Conservation (phyloP, 1,284 basidiomycete genomes). For the Blastosporella zonata region DNA sequence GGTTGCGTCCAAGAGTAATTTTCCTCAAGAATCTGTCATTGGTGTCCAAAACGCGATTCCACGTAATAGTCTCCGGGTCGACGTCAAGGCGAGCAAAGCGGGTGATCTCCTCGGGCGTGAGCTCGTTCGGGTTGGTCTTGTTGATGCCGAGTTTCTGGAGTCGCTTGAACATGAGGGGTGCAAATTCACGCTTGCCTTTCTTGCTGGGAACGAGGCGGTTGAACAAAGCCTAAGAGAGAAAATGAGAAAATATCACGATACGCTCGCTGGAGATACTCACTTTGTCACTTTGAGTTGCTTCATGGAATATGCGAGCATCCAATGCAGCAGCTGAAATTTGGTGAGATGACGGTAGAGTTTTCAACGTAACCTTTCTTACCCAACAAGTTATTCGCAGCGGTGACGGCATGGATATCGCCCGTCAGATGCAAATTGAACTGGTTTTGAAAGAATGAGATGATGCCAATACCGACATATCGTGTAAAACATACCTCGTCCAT, state of each 20-base stretch:
- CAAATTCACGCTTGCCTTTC: slow-evolving; percentile 94
- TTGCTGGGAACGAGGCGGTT: slow-evolving; percentile 89
- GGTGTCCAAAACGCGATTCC: slow-evolving; percentile 96
- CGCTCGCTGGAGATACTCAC: slow-evolving; percentile 30
- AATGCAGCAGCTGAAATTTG: slow-evolving; percentile 78
- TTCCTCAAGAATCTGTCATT: slow-evolving; percentile 97
- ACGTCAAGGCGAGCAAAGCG: slow-evolving; percentile 92
- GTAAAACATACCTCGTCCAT: slow-evolving; percentile 82
- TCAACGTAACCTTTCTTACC: slow-evolving; percentile 41
- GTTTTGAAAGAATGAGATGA: not conserved
- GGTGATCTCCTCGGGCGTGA: slow-evolving; percentile 91
- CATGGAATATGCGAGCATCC: slow-evolving; percentile 98
- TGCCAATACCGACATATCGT: not conserved
- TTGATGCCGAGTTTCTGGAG: slow-evolving; percentile 93
- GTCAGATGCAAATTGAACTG: slow-evolving; percentile 95
- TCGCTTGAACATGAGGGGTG: slow-evolving; percentile 95
- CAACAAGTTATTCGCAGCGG: slow-evolving; percentile 95
- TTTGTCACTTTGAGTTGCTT: slow-evolving; percentile 95
- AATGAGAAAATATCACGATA: not conserved
- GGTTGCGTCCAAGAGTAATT: slow-evolving; percentile 88
- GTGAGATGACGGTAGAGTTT: slow-evolving; percentile 10
- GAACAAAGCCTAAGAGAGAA: slow-evolving; percentile 65
- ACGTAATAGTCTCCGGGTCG: slow-evolving; percentile 90
- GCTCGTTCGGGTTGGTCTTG: slow-evolving; percentile 90
- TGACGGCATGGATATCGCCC: slow-evolving; percentile 97